phyloP scores from a whole-genome alignment of 495 filamentous ascomycete species.

The Aspergillus sclerotioniger region DNA sequence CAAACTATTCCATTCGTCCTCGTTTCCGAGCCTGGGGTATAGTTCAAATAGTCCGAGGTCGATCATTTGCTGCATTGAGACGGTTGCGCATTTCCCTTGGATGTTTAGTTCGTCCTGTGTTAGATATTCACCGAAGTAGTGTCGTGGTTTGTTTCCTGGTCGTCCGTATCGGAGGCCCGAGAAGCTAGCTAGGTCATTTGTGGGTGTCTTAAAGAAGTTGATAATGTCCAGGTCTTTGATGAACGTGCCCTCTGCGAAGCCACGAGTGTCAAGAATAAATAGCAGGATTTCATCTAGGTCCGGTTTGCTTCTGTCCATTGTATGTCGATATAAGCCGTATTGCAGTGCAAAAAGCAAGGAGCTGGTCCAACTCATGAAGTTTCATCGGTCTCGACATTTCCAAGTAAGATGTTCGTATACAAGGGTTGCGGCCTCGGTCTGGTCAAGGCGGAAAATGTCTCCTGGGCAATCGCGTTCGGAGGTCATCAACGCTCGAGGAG shows the following conservation, averaged over 20 bases:
- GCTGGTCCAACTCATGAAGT: conserved; percentile 39
- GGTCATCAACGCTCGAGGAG: background rate
- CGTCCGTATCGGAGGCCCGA: conserved; percentile 2
- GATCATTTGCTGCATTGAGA: too few relatives aligned
- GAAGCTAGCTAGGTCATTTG: conserved; percentile 14
- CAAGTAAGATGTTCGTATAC: conserved; percentile 31
- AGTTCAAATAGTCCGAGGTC: too few relatives aligned
- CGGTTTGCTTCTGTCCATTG: conserved; percentile 5
- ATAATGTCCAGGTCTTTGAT: conserved; percentile 31
- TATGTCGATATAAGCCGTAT: conserved; percentile 29
- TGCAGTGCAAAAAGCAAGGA: conserved; percentile 36
- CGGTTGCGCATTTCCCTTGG: conserved; percentile 14
- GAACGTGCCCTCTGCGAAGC: conserved; percentile 29
- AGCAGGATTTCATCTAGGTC: conserved; percentile 26
- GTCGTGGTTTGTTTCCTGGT: background rate
- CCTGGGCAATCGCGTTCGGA: background rate
- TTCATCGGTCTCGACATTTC: conserved; percentile 14
- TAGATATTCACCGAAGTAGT: conserved; percentile 38
- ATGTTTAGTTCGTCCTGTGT: conserved; percentile 35
- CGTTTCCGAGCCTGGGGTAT: too few relatives aligned
- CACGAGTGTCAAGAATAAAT: conserved; percentile 28
- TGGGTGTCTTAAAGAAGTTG: conserved; percentile 17
- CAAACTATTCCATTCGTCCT: too few relatives aligned
- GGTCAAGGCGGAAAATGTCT: conserved; percentile 8
- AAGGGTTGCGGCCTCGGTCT: background rate